These are phyloP conservation scores for Microdochium nivale DNA, from an alignment of 2,329 filamentous ascomycete genomes.

Conservation along the genomic window DNA sequence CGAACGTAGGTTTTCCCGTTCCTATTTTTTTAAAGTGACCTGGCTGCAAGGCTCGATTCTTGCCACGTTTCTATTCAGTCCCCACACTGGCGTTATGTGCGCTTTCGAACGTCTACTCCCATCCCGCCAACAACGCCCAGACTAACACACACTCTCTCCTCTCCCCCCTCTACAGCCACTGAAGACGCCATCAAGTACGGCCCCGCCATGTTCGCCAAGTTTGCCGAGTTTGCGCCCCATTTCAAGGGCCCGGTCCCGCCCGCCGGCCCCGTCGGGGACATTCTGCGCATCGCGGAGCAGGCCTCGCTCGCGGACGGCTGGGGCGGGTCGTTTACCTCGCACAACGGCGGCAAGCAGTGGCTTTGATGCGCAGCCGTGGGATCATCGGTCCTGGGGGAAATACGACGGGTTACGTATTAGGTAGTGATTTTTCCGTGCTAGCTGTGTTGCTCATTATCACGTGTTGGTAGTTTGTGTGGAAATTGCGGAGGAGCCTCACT, in stretches of 20 bases:
- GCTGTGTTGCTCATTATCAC: too few relatives aligned
- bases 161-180: background rate
- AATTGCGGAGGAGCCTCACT: too few relatives aligned
- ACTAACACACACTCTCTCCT: background rate
- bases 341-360: slow-evolving; percentile 45
- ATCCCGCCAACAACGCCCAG: too few relatives aligned
- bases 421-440: too few relatives aligned
- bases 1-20: background rate
- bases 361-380: slow-evolving; percentile 20
- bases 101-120: too few relatives aligned
- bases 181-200: background rate
- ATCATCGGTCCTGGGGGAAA: too few relatives aligned
- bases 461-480: too few relatives aligned
- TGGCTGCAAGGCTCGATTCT: too few relatives aligned
- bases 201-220: slow-evolving; percentile 8
- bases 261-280: slow-evolving; percentile 11
- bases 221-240: slow-evolving; percentile 12
- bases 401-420: too few relatives aligned
- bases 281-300: slow-evolving; percentile 12
- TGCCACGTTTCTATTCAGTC: too few relatives aligned
- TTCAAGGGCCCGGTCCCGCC: slow-evolving; percentile 12
- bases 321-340: slow-evolving; percentile 44
- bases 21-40: background rate
- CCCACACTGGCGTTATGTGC: too few relatives aligned
- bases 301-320: slow-evolving; percentile 27